Evolutionary conservation across 495 filamentous ascomycete genomes (phyloP).

Genomic region (Podospora conica): DNA sequence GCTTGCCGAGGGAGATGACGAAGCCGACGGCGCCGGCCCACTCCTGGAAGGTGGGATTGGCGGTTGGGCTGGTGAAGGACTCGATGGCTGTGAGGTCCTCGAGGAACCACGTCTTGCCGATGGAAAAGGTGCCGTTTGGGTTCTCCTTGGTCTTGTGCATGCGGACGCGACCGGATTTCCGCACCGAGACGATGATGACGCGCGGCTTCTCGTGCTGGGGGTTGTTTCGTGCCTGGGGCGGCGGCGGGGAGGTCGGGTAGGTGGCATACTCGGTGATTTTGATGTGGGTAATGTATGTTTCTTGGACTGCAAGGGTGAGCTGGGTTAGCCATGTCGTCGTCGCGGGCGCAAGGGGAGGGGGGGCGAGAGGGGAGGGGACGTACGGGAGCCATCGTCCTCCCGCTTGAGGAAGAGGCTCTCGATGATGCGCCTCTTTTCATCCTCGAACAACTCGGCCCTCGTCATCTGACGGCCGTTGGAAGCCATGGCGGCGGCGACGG

Average conservation of each 20-base stretch:
- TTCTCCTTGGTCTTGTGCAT: slow-evolving; percentile 98
- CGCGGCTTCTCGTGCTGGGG: slow-evolving; percentile 77
- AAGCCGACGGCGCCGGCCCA: slow-evolving; percentile 81
- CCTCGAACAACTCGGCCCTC: slow-evolving; percentile 86
- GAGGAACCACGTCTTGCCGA: slow-evolving; percentile 95
- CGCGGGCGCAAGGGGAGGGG: neutral
- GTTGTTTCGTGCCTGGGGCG: slow-evolving; percentile 56
- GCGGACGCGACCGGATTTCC: slow-evolving; percentile 84
- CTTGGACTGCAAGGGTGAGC: slow-evolving; percentile 52
- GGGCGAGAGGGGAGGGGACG: slow-evolving; percentile 26
- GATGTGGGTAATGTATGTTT: slow-evolving; percentile 98
- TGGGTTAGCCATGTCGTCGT: slow-evolving; percentile 11
- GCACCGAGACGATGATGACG: slow-evolving; percentile 85
- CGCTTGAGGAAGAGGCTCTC: slow-evolving; percentile 86
- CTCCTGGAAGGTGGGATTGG: slow-evolving; percentile 61
- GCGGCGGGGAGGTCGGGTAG: slow-evolving; percentile 79
- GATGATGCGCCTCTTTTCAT: slow-evolving; percentile 89
- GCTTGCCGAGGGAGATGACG: slow-evolving; percentile 81
- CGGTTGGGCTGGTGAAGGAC: slow-evolving; percentile 59
- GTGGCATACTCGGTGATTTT: slow-evolving; percentile 76
- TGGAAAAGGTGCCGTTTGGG: slow-evolving; percentile 85
- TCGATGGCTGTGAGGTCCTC: slow-evolving; percentile 78
- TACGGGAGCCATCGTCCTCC: slow-evolving; percentile 76
- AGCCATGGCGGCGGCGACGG: slow-evolving; percentile 15
- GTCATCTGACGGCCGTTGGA: slow-evolving; percentile 43